Conservation (phyloP, 768 basidiomycete species). For the Chalciporus chontae region DNA sequence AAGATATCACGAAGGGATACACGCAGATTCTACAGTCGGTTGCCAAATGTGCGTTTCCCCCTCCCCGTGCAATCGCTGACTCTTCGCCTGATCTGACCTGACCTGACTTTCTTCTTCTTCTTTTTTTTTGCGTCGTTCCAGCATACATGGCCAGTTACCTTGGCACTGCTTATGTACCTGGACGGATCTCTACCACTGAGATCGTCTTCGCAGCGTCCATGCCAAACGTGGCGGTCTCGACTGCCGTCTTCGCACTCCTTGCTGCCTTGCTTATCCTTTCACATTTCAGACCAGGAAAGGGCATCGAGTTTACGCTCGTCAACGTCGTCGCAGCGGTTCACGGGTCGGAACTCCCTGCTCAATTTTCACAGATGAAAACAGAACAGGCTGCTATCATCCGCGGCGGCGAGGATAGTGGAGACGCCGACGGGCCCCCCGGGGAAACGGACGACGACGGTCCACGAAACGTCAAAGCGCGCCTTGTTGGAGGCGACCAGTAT, state of each 20-base stretch:
- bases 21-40: slow-evolving; percentile 18
- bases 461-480: too few relatives aligned
- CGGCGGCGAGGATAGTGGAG: too few relatives aligned
- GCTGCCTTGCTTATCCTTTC: slow-evolving; percentile 15
- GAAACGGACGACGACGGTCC: too few relatives aligned
- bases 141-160: slow-evolving; percentile 22
- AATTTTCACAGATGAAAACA: slow-evolving; percentile 13
- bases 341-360: slow-evolving; percentile 23
- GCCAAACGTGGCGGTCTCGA: slow-evolving; percentile 25
- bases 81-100: too few relatives aligned
- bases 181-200: slow-evolving; percentile 17
- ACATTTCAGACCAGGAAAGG: slow-evolving; percentile 23
- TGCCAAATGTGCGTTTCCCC: slow-evolving; percentile 13
- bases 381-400: background rate
- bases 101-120: too few relatives aligned
- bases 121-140: background rate
- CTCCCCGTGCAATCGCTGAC: background rate
- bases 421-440: background rate
- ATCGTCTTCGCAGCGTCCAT: slow-evolving; percentile 26
- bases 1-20: slow-evolving; percentile 18
- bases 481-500: background rate
- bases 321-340: slow-evolving; percentile 22
- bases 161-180: slow-evolving; percentile 28
- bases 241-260: slow-evolving; percentile 23
- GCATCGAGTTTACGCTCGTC: slow-evolving; percentile 21